Evolutionary conservation across 306 rosid species (phyloP).

Genomic region (Prunus padus): DNA sequence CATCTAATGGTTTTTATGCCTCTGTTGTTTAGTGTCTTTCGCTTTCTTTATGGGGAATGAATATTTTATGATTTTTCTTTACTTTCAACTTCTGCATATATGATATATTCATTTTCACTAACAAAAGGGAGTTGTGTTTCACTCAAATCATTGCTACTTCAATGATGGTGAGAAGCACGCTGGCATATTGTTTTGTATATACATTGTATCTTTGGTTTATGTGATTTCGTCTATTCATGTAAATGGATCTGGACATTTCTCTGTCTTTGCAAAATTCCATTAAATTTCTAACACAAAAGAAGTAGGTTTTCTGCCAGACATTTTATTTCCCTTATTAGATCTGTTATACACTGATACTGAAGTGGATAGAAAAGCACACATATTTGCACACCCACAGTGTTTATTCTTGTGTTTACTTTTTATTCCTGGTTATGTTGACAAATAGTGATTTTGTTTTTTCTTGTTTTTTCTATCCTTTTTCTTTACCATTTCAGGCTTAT

Average conservation of each 20-base stretch:
- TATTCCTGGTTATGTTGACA: neutral
- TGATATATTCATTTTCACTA: neutral
- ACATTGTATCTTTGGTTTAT: neutral
- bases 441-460: slow-evolving; percentile 1
- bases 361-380: neutral
- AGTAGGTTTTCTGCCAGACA: neutral
- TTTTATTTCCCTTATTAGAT: neutral
- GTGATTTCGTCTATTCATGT: neutral
- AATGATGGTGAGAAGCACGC: neutral
- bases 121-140: neutral
- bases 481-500: slow-evolving; percentile 72
- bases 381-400: neutral
- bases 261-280: neutral
- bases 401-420: slow-evolving; percentile 10
- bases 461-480: neutral
- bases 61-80: neutral
- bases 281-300: neutral
- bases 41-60: neutral
- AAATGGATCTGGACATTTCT: neutral
- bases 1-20: neutral
- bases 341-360: neutral
- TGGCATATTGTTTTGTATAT: neutral
- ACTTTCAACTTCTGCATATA: neutral
- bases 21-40: neutral
- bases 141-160: neutral